These are phyloP conservation scores for Kwoniella dendrophila DNA, from an alignment of 768 basidiomycete species.

Conservation along the genomic window DNA sequence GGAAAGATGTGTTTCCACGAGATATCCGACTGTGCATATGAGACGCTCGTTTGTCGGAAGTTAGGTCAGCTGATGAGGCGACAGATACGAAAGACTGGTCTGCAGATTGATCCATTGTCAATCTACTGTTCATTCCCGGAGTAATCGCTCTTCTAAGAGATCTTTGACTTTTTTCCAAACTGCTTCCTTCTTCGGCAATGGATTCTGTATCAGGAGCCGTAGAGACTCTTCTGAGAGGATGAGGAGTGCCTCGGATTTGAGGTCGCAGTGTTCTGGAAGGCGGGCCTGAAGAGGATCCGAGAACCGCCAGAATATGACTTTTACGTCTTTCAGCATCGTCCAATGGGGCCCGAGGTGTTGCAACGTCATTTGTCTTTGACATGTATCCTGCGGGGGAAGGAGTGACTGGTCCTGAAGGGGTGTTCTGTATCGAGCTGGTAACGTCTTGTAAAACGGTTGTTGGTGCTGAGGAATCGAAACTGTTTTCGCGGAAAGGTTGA, in stretches of 20 bases:
- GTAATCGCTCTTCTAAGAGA: conserved; percentile 5
- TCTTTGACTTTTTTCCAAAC: not conserved
- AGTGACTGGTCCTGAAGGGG: conserved; percentile 36
- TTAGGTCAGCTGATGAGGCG: conserved; percentile 53
- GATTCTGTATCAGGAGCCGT: conserved; percentile 32
- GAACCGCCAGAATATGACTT: conserved; percentile 48
- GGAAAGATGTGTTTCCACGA: conserved; percentile 49
- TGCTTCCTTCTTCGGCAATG: conserved; percentile 31
- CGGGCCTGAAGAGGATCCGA: conserved; percentile 37
- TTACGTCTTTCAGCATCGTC: conserved; percentile 48
- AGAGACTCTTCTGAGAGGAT: conserved; percentile 55
- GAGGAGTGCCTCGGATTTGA: conserved; percentile 38
- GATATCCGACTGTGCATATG: conserved; percentile 23
- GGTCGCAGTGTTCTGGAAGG: conserved; percentile 24
- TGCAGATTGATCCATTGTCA: conserved; percentile 23
- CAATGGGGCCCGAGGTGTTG: conserved; percentile 43
- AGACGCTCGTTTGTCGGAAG: conserved; percentile 45
- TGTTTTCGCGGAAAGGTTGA: conserved; percentile 2
- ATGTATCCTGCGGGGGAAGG: conserved; percentile 32
- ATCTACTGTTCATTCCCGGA: conserved; percentile 4
- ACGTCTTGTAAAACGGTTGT: conserved; percentile 33
- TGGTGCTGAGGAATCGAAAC: not conserved
- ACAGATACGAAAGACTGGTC: conserved; percentile 52
- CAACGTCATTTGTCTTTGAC: conserved; percentile 25
- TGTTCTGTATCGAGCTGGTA: conserved; percentile 29